Evolutionary conservation across 345 rosid species (phyloP).

Genomic region (Raphanus raphanistrum): DNA sequence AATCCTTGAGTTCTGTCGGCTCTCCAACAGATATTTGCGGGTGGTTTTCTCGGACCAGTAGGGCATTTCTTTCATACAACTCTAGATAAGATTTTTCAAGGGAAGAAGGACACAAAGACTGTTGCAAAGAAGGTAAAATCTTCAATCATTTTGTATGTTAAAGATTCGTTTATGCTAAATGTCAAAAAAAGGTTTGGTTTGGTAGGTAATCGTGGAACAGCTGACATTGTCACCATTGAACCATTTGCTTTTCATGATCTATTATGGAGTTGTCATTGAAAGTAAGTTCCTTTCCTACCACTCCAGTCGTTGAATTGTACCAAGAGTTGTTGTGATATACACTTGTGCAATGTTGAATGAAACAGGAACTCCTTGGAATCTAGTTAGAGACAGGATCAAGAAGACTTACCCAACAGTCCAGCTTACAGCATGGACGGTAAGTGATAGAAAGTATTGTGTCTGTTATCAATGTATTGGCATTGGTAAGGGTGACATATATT

Average conservation of each 20-base stretch:
- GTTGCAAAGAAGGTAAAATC: slow-evolving; percentile 85
- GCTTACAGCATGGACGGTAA: slow-evolving; percentile 84
- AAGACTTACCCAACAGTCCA: slow-evolving; percentile 75
- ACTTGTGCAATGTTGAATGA: slow-evolving; percentile 33
- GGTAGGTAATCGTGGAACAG: slow-evolving; percentile 75
- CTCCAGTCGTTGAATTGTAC: too few relatives aligned
- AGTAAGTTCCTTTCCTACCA: slow-evolving; percentile 42
- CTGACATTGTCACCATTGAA: slow-evolving; percentile 87
- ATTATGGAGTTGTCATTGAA: slow-evolving; percentile 70
- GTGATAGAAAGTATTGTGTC: neutral
- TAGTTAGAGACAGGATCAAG: slow-evolving; percentile 70
- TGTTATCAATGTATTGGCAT: neutral
- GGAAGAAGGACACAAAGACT: slow-evolving; percentile 77
- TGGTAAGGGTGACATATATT: neutral
- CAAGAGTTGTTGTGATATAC: neutral
- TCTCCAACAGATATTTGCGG: slow-evolving; percentile 66
- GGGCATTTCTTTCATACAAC: slow-evolving; percentile 71
- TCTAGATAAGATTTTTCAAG: slow-evolving; percentile 85
- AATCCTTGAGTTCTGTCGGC: neutral
- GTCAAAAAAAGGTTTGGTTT: neutral
- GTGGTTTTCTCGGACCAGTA: slow-evolving; percentile 82
- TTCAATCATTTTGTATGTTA: neutral
- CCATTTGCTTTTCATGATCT: slow-evolving; percentile 82
- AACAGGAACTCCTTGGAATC: slow-evolving; percentile 79
- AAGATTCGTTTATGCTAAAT: slow-evolving; percentile 7